Conservation (phyloP, 495 filamentous ascomycete genomes). For the Pseudomonodictys pantanalensis region DNA sequence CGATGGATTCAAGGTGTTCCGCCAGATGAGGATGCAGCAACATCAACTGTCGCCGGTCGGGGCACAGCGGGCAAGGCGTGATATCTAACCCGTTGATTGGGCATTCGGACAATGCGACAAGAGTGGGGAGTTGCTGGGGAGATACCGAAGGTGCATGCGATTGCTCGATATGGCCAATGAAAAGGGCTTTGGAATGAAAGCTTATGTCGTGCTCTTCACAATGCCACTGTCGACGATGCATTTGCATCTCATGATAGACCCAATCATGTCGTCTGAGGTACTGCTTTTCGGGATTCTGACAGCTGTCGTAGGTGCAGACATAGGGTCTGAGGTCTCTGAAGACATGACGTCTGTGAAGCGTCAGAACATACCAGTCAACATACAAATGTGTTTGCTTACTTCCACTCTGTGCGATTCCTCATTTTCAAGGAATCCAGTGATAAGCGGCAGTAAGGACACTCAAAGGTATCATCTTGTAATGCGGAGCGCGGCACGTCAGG, state of each 20-base stretch:
- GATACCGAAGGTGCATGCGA: background rate
- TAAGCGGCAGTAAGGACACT: constrained; percentile 11
- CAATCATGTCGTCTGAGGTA: constrained; percentile 31
- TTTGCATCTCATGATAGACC: constrained; percentile 33
- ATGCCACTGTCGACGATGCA: constrained; percentile 31
- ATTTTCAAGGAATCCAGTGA: background rate
- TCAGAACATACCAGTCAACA: background rate
- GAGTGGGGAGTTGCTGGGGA: constrained; percentile 10
- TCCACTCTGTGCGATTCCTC: constrained; percentile 1
- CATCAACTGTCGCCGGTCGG: constrained; percentile 4
- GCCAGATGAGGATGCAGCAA: constrained; percentile 22
- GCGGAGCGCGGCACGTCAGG: background rate
- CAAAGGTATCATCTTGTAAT: background rate
- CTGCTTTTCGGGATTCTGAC: constrained; percentile 18
- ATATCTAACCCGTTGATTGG: constrained; percentile 18
- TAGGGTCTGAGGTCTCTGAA: constrained; percentile 12
- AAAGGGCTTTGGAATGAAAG: constrained; percentile 5
- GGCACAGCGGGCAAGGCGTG: constrained; percentile 17
- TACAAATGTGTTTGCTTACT: constrained; percentile 1
- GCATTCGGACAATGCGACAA: constrained; percentile 24
- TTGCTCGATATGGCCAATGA: constrained; percentile 7
- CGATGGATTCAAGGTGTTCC: constrained; percentile 23
- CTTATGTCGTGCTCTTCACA: constrained; percentile 19
- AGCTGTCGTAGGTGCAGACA: constrained; percentile 17
- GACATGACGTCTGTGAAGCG: constrained; percentile 6